Evolutionary conservation across 2,329 filamentous ascomycete species (phyloP).

Genomic region (Aspergillus sp.): DNA sequence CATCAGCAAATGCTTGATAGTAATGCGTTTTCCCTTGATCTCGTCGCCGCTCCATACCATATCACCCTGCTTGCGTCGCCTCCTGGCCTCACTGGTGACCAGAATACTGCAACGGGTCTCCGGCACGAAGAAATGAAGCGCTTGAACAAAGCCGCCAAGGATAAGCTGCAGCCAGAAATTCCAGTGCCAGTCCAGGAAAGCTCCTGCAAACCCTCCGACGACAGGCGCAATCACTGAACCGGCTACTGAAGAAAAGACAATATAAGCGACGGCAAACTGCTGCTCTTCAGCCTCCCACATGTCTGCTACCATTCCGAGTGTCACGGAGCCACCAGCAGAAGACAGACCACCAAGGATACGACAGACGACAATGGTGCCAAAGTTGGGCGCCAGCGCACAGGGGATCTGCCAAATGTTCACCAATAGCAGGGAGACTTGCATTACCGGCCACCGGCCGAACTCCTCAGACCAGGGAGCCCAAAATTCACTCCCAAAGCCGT

Average conservation of each 20-base stretch:
- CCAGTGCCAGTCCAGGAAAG: conserved; percentile 47
- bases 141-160: conserved; percentile 47
- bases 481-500: conserved; percentile 76
- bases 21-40: conserved; percentile 50
- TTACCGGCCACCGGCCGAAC: conserved; percentile 64
- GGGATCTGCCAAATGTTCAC: conserved; percentile 71
- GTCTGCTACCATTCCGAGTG: conserved; percentile 57
- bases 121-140: conserved; percentile 43
- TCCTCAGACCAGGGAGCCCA: conserved; percentile 86
- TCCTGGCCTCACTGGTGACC: conserved; percentile 51
- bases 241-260: conserved; percentile 50
- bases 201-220: conserved; percentile 46
- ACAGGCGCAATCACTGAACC: conserved; percentile 44
- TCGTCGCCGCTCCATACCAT: conserved; percentile 68
- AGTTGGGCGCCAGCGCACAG: conserved; percentile 64
- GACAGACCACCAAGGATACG: conserved; percentile 56
- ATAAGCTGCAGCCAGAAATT: conserved; percentile 58
- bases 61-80: conserved; percentile 46
- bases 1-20: conserved; percentile 46
- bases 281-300: conserved; percentile 52
- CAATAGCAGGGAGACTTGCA: conserved; percentile 63
- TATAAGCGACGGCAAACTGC: conserved; percentile 53
- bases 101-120: conserved; percentile 53
- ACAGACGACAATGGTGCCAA: conserved; percentile 59
- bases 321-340: conserved; percentile 57